Evolutionary conservation across 2,329 filamentous ascomycete species (phyloP).

Genomic region (Trichoderma atroviride): DNA sequence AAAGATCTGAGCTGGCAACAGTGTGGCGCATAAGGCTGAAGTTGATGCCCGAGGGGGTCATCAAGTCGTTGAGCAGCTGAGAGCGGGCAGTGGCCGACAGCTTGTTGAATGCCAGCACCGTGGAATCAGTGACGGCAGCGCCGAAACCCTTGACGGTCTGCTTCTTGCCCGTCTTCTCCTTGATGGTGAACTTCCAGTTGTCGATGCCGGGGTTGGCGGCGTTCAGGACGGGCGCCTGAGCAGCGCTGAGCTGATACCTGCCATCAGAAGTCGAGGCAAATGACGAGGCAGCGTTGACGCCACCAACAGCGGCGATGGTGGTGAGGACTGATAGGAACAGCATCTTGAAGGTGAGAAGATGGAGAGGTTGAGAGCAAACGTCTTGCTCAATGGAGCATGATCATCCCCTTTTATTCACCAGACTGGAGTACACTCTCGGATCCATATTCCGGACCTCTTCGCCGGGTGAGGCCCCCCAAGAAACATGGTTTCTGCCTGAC

Average conservation of each 20-base stretch:
- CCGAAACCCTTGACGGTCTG: conserved; percentile 47
- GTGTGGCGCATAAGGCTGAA: conserved; percentile 47
- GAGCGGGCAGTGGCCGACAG: conserved; percentile 37
- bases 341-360: conserved; percentile 14
- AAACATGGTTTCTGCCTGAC: background rate
- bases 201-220: conserved; percentile 40
- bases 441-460: background rate
- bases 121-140: conserved; percentile 47
- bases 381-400: background rate
- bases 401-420: conserved; percentile 24
- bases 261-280: conserved; percentile 42
- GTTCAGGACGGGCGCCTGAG: conserved; percentile 41
- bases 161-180: conserved; percentile 42
- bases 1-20: conserved; percentile 46
- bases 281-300: conserved; percentile 25
- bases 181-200: conserved; percentile 43
- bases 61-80: conserved; percentile 41
- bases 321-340: conserved; percentile 23
- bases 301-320: conserved; percentile 23
- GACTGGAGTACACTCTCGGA: background rate
- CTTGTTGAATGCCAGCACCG: conserved; percentile 43
- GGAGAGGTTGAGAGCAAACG: background rate
- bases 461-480: background rate
- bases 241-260: conserved; percentile 40
- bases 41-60: conserved; percentile 43